Evolutionary conservation across 176 grass and related monocot genomes (phyloP).

Genomic region (Miscanthus lutarioriparius): DNA sequence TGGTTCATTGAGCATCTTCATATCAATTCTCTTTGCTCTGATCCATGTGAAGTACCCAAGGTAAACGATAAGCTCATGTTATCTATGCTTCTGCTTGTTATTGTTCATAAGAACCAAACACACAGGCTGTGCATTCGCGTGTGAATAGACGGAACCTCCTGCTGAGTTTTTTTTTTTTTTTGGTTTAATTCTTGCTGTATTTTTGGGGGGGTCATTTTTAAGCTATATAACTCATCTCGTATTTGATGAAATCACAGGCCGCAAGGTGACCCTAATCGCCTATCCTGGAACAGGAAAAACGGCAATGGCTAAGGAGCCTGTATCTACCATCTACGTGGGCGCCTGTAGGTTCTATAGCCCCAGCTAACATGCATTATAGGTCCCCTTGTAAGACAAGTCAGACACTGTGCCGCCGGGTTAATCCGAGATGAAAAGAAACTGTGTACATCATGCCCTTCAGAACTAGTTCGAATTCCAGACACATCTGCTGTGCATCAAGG

Average conservation of each 20-base stretch:
- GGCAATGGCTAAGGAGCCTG: conserved; percentile 32
- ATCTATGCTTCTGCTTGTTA: background rate
- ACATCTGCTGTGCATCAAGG: background rate
- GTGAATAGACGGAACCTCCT: background rate
- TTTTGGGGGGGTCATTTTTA: background rate
- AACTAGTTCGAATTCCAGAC: background rate
- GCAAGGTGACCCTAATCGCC: conserved; percentile 51
- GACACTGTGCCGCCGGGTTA: background rate
- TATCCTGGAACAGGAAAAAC: conserved; percentile 59
- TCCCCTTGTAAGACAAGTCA: background rate
- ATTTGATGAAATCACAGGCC: conserved; percentile 56
- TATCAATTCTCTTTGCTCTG: conserved; percentile 80
- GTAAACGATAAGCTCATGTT: conserved; percentile 37
- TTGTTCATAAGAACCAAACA: background rate
- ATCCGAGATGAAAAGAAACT: conserved; percentile 8
- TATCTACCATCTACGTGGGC: background rate
- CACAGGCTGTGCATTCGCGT: background rate
- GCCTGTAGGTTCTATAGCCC: background rate
- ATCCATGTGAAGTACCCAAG: conserved; percentile 88
- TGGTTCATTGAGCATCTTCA: conserved; percentile 59
- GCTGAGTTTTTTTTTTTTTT: background rate
- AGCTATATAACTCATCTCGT: background rate
- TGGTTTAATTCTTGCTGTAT: background rate
- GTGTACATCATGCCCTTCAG: background rate
- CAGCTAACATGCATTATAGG: background rate